A percentile compares a stretch with the other conserved stretches of the same genome.
phyloP scores from a whole-genome alignment of 2,329 filamentous ascomycete genomes.

The Aspergillus intermedius region DNA sequence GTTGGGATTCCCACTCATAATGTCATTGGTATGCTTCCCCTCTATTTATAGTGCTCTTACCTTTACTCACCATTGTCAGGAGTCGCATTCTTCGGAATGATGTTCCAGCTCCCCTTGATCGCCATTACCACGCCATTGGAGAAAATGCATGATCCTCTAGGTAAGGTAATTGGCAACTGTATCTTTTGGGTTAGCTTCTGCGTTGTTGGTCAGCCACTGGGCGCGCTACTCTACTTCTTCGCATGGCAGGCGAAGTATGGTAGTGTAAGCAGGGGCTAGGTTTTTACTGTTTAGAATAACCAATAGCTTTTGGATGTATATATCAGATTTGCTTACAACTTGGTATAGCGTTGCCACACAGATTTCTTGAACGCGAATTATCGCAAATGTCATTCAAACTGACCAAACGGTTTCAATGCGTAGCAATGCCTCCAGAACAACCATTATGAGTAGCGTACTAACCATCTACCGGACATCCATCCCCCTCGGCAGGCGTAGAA shows the following conservation, averaged over 20 bases:
- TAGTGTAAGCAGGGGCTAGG: constrained; percentile 51
- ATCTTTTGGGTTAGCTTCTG: constrained; percentile 98
- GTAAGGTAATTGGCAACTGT: constrained; percentile 78
- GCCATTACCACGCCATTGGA: constrained; percentile 70
- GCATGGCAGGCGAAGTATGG: constrained; percentile 98
- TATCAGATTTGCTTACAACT: not conserved
- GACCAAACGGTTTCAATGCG: too few relatives aligned
- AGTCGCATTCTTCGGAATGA: constrained; percentile 90
- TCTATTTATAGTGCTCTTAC: not conserved
- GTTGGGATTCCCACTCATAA: constrained; percentile 95
- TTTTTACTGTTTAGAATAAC: constrained; percentile 2
- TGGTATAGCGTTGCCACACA: not conserved
- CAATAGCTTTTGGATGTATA: not conserved
- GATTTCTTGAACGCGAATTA: too few relatives aligned
- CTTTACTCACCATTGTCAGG: constrained; percentile 43
- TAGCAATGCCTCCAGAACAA: too few relatives aligned
- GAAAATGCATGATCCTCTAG: constrained; percentile 67
- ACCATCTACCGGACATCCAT: too few relatives aligned
- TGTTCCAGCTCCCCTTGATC: constrained; percentile 86
- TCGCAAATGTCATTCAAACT: too few relatives aligned
- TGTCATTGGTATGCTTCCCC: constrained; percentile 61
- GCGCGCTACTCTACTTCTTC: constrained; percentile 90
- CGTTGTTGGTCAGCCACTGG: constrained; percentile 87
- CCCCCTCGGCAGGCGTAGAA: too few relatives aligned
- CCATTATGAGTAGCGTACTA: too few relatives aligned